Percentiles rank a stretch among this genome's conserved stretches.
phyloP scores from a whole-genome alignment of 225 moss, liverwort and hornwort species.

The Sphagnum contortum region DNA sequence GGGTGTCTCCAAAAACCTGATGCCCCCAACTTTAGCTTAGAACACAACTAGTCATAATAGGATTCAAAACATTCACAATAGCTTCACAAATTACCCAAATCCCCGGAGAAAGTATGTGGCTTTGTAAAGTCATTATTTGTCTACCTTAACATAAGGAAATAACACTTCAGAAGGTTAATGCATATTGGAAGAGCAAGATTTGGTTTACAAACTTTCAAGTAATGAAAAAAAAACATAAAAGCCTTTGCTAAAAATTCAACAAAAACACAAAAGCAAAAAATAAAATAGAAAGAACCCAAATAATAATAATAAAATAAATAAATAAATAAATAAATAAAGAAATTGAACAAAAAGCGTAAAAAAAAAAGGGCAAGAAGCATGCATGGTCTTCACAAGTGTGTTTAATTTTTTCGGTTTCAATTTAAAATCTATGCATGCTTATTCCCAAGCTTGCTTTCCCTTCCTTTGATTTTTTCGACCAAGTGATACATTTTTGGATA shows the following conservation, averaged over 20 bases:
- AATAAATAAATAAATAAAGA: neutral
- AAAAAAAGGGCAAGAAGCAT: neutral
- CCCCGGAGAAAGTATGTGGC: neutral
- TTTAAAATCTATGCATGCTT: neutral
- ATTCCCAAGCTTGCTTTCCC: neutral
- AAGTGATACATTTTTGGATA: neutral
- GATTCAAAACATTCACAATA: neutral
- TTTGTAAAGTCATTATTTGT: neutral
- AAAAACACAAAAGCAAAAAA: neutral
- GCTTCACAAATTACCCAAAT: neutral
- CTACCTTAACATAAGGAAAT: neutral
- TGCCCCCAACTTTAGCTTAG: neutral
- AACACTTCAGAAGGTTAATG: neutral
- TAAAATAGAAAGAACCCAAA: neutral
- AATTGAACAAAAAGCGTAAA: neutral
- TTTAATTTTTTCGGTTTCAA: neutral
- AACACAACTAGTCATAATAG: neutral
- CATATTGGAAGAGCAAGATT: neutral
- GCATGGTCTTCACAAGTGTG: neutral
- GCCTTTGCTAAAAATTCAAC: neutral
- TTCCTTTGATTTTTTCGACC: neutral
- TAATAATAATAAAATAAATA: neutral
- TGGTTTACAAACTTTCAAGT: neutral
- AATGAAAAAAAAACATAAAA: neutral
- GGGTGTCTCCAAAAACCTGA: neutral